Conservation (phyloP, 768 basidiomycete species). For the Lactarius deliciosus region DNA sequence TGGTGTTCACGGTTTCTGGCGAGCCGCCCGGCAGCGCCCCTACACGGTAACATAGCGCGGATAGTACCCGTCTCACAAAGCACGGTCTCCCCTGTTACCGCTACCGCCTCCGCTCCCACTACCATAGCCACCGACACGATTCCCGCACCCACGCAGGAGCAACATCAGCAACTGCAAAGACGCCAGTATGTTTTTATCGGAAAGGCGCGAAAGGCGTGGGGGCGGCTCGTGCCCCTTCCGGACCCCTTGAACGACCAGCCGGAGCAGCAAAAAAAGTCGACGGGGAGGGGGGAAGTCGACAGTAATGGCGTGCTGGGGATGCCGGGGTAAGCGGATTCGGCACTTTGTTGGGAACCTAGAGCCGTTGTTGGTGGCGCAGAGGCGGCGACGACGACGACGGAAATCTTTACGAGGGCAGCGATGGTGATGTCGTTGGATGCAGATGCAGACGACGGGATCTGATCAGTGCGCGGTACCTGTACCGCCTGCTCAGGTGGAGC, state of each 20-base stretch:
- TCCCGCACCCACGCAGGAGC: neutral
- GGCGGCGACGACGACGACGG: neutral
- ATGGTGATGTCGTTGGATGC: neutral
- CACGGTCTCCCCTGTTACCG: neutral
- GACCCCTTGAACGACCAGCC: neutral
- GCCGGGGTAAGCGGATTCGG: neutral
- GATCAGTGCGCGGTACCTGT: conserved; percentile 12
- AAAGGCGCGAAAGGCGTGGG: too few species aligned
- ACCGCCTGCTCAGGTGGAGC: neutral
- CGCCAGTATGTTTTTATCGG: neutral
- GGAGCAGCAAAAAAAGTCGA: neutral
- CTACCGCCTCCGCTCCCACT: neutral
- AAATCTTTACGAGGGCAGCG: neutral
- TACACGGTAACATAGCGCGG: neutral
- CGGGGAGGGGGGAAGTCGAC: neutral
- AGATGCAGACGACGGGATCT: neutral
- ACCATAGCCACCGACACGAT: neutral
- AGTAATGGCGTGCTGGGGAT: neutral
- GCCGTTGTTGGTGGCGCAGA: neutral
- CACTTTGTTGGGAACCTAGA: conserved; percentile 6
- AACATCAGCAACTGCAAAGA: neutral
- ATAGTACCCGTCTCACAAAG: neutral
- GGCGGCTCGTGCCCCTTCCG: neutral
- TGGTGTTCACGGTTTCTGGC: neutral
- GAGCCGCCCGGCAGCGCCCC: neutral